Conservation (phyloP, 2,329 filamentous ascomycete genomes). For the Fusarium sp. region DNA sequence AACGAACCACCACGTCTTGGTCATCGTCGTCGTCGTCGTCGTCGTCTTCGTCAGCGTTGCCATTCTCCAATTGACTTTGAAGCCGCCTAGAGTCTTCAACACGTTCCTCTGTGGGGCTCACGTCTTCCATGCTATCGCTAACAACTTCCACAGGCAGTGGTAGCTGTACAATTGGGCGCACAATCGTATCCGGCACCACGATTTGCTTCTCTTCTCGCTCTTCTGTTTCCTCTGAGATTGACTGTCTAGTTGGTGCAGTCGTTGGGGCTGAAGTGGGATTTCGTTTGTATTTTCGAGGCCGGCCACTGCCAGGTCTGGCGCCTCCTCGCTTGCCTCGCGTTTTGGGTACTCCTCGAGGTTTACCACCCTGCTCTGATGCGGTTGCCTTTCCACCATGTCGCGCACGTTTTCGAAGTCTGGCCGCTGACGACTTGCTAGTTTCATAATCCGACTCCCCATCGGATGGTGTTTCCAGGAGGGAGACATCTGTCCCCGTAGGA, state of each 20-base stretch:
- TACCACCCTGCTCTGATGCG: constrained; percentile 19
- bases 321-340: constrained; percentile 53
- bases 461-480: constrained; percentile 40
- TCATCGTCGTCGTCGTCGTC: constrained; percentile 50
- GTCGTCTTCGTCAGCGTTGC: constrained; percentile 47
- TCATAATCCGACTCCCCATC: constrained; percentile 44
- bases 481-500: constrained; percentile 41
- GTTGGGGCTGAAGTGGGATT: constrained; percentile 26
- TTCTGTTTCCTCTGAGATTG: constrained; percentile 19
- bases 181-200: constrained; percentile 25
- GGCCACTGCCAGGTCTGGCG: constrained; percentile 54
- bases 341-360: constrained; percentile 45
- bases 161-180: constrained; percentile 13
- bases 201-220: constrained; percentile 25
- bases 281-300: constrained; percentile 55
- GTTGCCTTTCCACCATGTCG: constrained; percentile 28
- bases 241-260: constrained; percentile 6
- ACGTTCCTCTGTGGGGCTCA: constrained; percentile 48
- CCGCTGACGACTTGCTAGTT: constrained; percentile 27
- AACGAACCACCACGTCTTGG: constrained; percentile 49
- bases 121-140: constrained; percentile 44
- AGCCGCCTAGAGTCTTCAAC: constrained; percentile 28
- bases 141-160: constrained; percentile 12
- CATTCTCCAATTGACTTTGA: constrained; percentile 41
- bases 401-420: constrained; percentile 46